A percentile compares a stretch with the other conserved stretches of the same genome.
phyloP scores from a whole-genome alignment of 345 rosid genomes.

The Eucalyptus coolabah region DNA sequence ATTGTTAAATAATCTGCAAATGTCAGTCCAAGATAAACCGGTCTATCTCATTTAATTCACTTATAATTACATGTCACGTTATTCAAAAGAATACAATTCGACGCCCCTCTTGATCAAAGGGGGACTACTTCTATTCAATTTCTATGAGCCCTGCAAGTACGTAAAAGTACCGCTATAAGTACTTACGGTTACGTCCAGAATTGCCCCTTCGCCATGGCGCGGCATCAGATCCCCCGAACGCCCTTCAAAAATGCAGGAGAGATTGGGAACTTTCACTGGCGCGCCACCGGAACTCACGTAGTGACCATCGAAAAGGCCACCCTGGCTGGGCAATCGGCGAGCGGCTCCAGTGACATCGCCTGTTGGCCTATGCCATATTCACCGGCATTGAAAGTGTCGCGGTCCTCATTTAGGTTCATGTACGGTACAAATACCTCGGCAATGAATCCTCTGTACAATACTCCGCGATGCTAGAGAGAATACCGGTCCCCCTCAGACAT shows the following conservation, averaged over 20 bases:
- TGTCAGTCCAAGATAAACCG: background rate
- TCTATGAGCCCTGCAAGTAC: background rate
- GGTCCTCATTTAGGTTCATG: background rate
- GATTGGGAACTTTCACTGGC: background rate
- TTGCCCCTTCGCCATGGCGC: background rate
- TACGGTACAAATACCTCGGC: background rate
- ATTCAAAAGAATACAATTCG: background rate
- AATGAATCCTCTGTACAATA: background rate
- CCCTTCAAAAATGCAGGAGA: background rate
- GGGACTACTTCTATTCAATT: background rate
- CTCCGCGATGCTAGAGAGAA: background rate
- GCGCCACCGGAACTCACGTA: background rate
- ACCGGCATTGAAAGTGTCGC: background rate
- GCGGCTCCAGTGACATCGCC: background rate
- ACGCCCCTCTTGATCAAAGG: background rate
- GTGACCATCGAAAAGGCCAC: background rate
- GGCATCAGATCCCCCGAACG: background rate
- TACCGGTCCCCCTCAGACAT: background rate
- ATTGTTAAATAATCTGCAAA: background rate
- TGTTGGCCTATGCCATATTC: background rate
- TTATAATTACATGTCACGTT: background rate
- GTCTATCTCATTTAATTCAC: background rate
- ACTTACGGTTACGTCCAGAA: background rate
- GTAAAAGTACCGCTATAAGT: background rate
- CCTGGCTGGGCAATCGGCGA: rapidly evolving